Base-by-base conservation (phyloP, 441 rosid species). In the Croton setiger region DNA sequence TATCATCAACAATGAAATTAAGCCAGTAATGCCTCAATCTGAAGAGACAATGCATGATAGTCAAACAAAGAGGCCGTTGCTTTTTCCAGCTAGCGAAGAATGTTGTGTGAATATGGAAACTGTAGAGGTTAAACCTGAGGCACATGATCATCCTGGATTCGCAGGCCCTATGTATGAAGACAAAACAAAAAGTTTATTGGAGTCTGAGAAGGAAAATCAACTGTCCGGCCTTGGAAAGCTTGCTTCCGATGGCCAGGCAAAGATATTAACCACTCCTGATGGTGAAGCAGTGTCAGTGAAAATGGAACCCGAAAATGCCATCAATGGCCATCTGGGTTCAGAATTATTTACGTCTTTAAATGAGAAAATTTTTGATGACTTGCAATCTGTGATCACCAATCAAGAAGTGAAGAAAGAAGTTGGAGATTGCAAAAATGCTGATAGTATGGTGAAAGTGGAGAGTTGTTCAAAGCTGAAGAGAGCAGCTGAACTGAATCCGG, bases 51-150 rank as follows among this genome's bases (percentile, higher is more conserved):
- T 27, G 2, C 1, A 2, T 27, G 31, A 27, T 27, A 2, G 31
- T 72, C 73, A 66, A 20, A 66, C 75, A 35, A 84, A 68, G 73
- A 74, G 80, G 74, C 55, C 86, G 14, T 75, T 86, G 74, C 73
- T 72, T 62, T 82, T 83, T 64, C 64, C 82, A 27, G 49, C 60
- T 70, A 33, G 36, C 73, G 83, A 80, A 75, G 36, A 45, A 5
- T 21, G 56, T 37, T 43, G 58, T 44, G 69, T 55, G 65, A 48
- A 70, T 41, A 60, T 39, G 51, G 66, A 79, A 60, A 48, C 72
- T 71, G 36, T 52, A 59, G 71, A 54, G 67, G 61, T 70, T 53
- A 72, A 55, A 31, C 13, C 31, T 65, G 70, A 76, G 63, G 56
- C 27, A 33, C 43, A 62, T 31, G 77, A 71, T 73, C 56, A 71